Base-by-base conservation (phyloP, 768 basidiomycete species). In the Hirschioporus abietinus region DNA sequence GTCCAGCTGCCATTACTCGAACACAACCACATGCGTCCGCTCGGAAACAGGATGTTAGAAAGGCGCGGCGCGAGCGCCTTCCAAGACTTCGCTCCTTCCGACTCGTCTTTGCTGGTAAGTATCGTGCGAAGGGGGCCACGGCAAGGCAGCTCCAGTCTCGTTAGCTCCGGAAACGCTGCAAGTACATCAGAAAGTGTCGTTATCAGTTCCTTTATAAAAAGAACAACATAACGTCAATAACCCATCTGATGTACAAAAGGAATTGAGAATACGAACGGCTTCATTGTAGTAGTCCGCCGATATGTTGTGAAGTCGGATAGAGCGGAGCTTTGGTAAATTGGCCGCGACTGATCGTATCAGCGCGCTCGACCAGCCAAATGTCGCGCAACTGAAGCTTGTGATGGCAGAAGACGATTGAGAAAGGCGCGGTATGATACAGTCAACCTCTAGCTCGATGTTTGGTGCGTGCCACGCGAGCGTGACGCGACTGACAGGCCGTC, bases 391-490 rank as follows among this genome's bases (percentile, higher is more conserved):
- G 42, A 52, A 52, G 42, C 42, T 52, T 10, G 42, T 52, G 42
- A 52, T 20, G 12, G 42, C 2, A 5, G 42, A 12, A 52, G 42
- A 52, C 20, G 42, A 52, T 12, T 52, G 42, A 52, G 42, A 3
- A 52, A 52, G 42, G 15, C 15, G 42, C 20, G 42, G 42, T 20
- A 52, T 12, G 42, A 52, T 20, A 10, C 42, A 52, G 42, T 52
- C 42, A 20, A 52, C 42, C 42, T 52, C 42, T 3, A 52, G 42
- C 42, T 52, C 42, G 42, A 52, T 52, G 42, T 52, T 52, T 10
- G 42, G 42, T 15, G 35, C 67, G 62, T 12, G 61, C 68, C 5
- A 34, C 25, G 26, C 64, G 36, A 23, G 64, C 68, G 68, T 35
- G 64, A 65, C 27, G 34, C n/a, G 26, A 35, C 58, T 65, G 36